Evolutionary conservation across 495 filamentous ascomycete genomes (phyloP), one percentile per base, ranked within the genome.

Genomic region (Aspergillus steynii): DNA sequence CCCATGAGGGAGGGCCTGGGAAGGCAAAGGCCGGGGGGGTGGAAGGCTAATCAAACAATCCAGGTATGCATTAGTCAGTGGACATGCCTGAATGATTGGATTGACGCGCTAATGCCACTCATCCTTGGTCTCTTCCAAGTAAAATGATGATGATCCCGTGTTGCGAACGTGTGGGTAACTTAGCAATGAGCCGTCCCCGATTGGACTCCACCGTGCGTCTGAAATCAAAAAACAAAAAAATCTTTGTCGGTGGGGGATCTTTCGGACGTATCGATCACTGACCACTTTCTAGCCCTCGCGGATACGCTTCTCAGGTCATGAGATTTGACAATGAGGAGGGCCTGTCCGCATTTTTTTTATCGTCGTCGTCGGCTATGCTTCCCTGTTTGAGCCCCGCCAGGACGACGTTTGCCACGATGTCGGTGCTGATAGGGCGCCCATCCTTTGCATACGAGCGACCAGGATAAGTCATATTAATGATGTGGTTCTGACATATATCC

Each of bases 111-210:
- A 56, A 10, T 56, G 54, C 25, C 37, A 32, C 42, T 29, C 49
- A 50, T 50, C 53, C 28, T 55, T 55, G 15, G n/a, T 46, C 37
- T 29, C 42, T 53, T 53, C 5, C 53, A 53, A 57, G 57, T 63
- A 51, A 62, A 62, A 60, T 60, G 56, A 60, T 14, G 56, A 60
- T 61, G 63, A 64, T 64, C 61, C 53, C 31, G 53, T 60, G 48
- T 63, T 61, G 29, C 48, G 52, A 63, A 61, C 60, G 63, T 59
- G 66, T 65, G 66, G 63, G 61, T 64, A 50, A 57, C 48, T 60
- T 61, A 58, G 60, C 26, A 52, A 64, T 64, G 59, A 34, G 50
- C 59, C 55, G 52, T 54, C 47, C 26, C 59, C 50, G 53, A 63
- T 63, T 59, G 56, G 59, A 51, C 55, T 61, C 67, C 56, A 61